These are phyloP conservation scores for Nasturtium officinale DNA, from an alignment of 345 rosid species.

Conservation along the genomic window DNA sequence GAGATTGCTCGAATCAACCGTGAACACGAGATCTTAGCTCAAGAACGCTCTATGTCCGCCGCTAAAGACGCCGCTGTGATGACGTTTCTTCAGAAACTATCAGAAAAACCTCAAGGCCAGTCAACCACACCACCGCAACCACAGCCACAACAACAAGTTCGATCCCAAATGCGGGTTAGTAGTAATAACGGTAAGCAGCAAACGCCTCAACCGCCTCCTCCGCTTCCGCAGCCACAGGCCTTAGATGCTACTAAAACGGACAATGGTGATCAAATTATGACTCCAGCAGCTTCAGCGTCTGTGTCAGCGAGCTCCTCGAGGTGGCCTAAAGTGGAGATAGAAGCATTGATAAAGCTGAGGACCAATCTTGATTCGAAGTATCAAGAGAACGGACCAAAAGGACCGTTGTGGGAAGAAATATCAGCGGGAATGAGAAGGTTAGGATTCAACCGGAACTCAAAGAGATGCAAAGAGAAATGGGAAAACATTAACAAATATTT, in stretches of 20 bases:
- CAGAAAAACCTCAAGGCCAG: conserved; percentile 45
- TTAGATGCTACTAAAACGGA: conserved; percentile 35
- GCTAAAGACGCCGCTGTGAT: conserved; percentile 78
- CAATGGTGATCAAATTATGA: conserved; percentile 41
- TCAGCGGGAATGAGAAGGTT: conserved; percentile 63
- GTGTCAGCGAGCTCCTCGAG: conserved; percentile 46
- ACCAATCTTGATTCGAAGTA: conserved; percentile 50
- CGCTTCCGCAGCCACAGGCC: not conserved
- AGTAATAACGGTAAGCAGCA: not conserved
- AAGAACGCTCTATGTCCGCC: conserved; percentile 70
- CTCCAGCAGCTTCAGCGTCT: conserved; percentile 21
- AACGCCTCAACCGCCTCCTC: conserved; percentile 24
- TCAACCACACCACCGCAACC: not conserved
- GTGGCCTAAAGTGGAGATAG: conserved; percentile 60
- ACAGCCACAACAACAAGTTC: conserved; percentile 32
- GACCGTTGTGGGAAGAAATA: conserved; percentile 76
- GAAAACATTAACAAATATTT: conserved; percentile 82
- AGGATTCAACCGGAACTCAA: conserved; percentile 69
- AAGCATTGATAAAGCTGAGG: conserved; percentile 54
- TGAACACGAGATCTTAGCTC: conserved; percentile 68
- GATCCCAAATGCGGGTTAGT: conserved; percentile 10
- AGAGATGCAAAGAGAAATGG: conserved; percentile 86
- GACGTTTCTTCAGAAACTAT: conserved; percentile 67
- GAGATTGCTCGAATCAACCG: conserved; percentile 65
- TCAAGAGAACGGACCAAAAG: conserved; percentile 66